Base-by-base conservation (phyloP, 148 eudicot species). In the Diospyros kaki region DNA sequence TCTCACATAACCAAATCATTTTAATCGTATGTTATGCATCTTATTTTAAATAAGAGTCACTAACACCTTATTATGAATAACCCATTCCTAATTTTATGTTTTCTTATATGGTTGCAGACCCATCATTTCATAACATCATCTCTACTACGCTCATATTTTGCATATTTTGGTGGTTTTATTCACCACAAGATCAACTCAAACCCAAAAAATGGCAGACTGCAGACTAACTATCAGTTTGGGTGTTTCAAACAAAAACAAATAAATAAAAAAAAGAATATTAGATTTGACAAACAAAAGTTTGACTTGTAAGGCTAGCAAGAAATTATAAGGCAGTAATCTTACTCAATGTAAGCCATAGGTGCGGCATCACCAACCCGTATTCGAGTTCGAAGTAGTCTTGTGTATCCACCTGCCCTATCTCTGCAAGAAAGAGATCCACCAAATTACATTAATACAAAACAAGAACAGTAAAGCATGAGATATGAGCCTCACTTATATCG, bases 301-400 rank as follows among this genome's bases (percentile, higher is more conserved):
- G 40, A 18, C 13, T 68, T 68, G 40, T 43, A 66, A 43, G 66
- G 11, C 13, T 15, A 8, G 11, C 60, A 42, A 45, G 8, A 64
- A 5, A 58, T 43, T 38, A 3, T 42, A 44, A 73, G 28, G 61
- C 4, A 52, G 58, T 41, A 71, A 59, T 60, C 93, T 77, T 89
- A 94, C 97, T 94, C 98, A 40, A 94, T 92, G 77, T 92, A 94
- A 14, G 98, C 98, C 98, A 94, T 94, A 48, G 97, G 91, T 68
- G 98, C 98, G 50, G 97, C 97, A 87, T 94, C 98, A 76, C 98
- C 97, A 73, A 94, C 97, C 79, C 98, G 86, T 45, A 94, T 87
- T 69, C 98, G 89, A 43, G 98, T 92, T 75, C 98, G 90, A 45
- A 94, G 93, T 82, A 94, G 11, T 78, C 98, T 87, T 73, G 98